Evolutionary conservation across 2,329 filamentous ascomycete species (phyloP).

Genomic region (Penicillium palitans): DNA sequence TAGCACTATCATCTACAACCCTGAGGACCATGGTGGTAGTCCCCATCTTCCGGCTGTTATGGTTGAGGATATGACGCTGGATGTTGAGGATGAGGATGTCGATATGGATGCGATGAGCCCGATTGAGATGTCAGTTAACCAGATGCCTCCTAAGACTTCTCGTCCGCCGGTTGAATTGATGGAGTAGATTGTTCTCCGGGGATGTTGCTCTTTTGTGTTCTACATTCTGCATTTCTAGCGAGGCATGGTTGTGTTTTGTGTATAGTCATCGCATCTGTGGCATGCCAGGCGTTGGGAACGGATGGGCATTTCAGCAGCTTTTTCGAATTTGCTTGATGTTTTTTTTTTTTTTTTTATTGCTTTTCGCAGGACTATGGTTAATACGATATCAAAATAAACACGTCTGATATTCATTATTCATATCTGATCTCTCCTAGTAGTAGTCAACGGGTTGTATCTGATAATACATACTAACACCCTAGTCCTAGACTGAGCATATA

Average conservation of each 20-base stretch:
- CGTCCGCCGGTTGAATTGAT: conserved; percentile 59
- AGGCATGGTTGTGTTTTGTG: conserved; percentile 14
- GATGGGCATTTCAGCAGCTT: conserved; percentile 5
- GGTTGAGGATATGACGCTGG: conserved; percentile 60
- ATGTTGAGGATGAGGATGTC: conserved; percentile 45
- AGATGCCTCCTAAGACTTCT: conserved; percentile 53
- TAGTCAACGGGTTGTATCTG: background rate
- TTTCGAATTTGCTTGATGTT: background rate
- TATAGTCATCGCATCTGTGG: conserved; percentile 16
- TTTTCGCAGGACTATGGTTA: background rate
- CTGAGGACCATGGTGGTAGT: conserved; percentile 61
- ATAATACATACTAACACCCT: background rate
- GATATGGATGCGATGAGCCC: conserved; percentile 47
- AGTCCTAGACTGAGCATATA: too few relatives aligned
- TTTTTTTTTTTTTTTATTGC: background rate
- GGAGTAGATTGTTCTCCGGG: conserved; percentile 31
- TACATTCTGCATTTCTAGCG: conserved; percentile 19
- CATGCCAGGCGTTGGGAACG: conserved; percentile 22
- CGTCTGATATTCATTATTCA: background rate
- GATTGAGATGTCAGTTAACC: conserved; percentile 46
- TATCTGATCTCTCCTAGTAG: background rate
- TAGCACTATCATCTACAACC: conserved; percentile 63
- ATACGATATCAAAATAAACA: background rate
- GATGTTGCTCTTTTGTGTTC: conserved; percentile 1
- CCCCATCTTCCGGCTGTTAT: conserved; percentile 62